Evolutionary conservation across 1,284 basidiomycete species (phyloP).

Genomic region (Pholiota adiposa): DNA sequence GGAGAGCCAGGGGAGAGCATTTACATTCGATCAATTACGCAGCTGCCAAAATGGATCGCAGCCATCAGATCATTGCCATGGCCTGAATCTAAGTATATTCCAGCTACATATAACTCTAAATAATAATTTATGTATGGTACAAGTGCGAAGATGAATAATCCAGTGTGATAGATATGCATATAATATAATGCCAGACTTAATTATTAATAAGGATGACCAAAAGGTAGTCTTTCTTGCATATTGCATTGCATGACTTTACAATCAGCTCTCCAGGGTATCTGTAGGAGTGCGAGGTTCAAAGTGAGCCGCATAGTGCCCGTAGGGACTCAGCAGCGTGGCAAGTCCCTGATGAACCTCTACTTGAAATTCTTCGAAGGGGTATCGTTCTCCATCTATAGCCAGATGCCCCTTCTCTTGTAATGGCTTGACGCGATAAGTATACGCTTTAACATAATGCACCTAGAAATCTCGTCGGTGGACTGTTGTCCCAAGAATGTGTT

Average conservation of each 20-base stretch:
- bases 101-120: neutral
- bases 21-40: neutral
- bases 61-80: neutral
- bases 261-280: neutral
- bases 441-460: conserved; percentile 81
- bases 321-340: conserved; percentile 72
- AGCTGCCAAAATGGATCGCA: neutral
- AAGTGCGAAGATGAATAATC: neutral
- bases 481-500: conserved; percentile 1
- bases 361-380: conserved; percentile 81
- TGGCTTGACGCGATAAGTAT: conserved; percentile 78
- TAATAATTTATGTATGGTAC: neutral
- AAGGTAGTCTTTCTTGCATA: no score
- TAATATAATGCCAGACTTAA: neutral
- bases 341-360: conserved; percentile 81
- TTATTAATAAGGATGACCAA: no score
- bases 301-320: conserved; percentile 67
- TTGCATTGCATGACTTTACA: neutral
- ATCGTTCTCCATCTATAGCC: conserved; percentile 84
- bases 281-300: conserved; percentile 39
- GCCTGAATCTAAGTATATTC: neutral
- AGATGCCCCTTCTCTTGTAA: conserved; percentile 57
- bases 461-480: conserved; percentile 34
- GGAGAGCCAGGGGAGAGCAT: neutral
- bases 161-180: neutral